Base-by-base conservation (phyloP, 2,329 filamentous ascomycete species). In the Fusarium sambucinum region DNA sequence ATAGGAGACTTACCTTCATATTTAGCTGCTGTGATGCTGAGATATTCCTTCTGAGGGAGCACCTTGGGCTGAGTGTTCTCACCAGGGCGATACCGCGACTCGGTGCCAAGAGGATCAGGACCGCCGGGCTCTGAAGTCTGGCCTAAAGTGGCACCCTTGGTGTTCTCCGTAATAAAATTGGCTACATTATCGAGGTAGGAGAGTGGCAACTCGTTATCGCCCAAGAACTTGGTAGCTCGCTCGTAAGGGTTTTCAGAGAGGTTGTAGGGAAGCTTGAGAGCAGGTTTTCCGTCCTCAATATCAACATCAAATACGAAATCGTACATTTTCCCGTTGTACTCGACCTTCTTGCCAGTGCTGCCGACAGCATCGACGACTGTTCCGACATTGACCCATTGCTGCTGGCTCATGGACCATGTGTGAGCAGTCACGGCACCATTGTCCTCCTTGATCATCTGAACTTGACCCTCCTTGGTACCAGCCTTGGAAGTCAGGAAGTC, bases 301-400 rank as follows among this genome's bases (percentile, higher is more conserved):
- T 97, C 94, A 27, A 97, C 94, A 75, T 97, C 94, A 71, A 98
- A 98, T 11, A 99, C 94, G 74, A 91, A 97, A 76, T 99, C 96
- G 77, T 97, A 99, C 64, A 95, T 92, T 76, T 97, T 88, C 32
- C 95, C 95, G 2, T 92, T 84, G 76, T 95, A 91, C 59, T 90
- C 85, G 10, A 89, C 88, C 80, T 94, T 94, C 60, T 89, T 89
- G 13, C 93, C 92, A 69, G 89, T 93, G 76, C 93, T 96, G 37
- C 91, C 93, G 7, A 91, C 92, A 5, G 93, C 89, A 72, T 97
- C 93, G 13, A 98, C 96, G 1, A 99, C 94, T 0, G 94, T 97
- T n/a, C 96, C 96, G 11, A 98, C 91, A 66, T 91, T 91, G 59
- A 93, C 84, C 94, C 94, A 97, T 76, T 94, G 85, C 52, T 88